Evolutionary conservation across 2,329 filamentous ascomycete species (phyloP).

Genomic region (Sphaerulina musiva): DNA sequence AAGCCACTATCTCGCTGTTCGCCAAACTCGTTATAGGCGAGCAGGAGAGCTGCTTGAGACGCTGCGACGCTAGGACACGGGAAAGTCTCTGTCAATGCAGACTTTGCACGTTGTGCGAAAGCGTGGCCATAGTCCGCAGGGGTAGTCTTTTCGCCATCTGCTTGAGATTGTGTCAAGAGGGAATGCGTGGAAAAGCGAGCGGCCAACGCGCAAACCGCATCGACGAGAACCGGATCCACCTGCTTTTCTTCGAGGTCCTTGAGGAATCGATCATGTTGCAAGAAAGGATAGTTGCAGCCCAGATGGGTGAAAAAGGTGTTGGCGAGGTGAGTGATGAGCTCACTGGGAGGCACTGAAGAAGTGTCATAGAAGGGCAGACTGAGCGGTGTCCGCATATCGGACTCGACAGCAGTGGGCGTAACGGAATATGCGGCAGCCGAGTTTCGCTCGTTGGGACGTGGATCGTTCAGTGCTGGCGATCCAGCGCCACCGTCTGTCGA

Average conservation of each 20-base stretch:
- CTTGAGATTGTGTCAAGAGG: slow-evolving; percentile 39
- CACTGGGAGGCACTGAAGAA: slow-evolving; percentile 63
- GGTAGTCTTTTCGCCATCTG: slow-evolving; percentile 40
- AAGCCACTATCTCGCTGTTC: slow-evolving; percentile 81
- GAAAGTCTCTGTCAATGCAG: slow-evolving; percentile 75
- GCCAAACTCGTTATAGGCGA: slow-evolving; percentile 86
- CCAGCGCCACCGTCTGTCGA: slow-evolving; percentile 39
- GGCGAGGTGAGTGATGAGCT: slow-evolving; percentile 68
- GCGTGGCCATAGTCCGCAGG: slow-evolving; percentile 65
- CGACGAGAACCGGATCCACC: slow-evolving; percentile 76
- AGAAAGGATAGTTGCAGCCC: slow-evolving; percentile 79
- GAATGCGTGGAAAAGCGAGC: slow-evolving; percentile 67
- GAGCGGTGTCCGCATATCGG: slow-evolving; percentile 40
- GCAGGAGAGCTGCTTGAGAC: slow-evolving; percentile 73
- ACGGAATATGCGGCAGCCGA: slow-evolving; percentile 21
- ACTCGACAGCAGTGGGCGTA: slow-evolving; percentile 26
- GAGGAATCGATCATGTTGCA: slow-evolving; percentile 66
- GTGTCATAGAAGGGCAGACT: slow-evolving; percentile 67
- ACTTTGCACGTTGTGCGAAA: slow-evolving; percentile 75
- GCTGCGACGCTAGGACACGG: slow-evolving; percentile 75
- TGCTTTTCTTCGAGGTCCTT: slow-evolving; percentile 72
- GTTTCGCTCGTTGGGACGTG: slow-evolving; percentile 15
- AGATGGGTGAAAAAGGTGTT: slow-evolving; percentile 76
- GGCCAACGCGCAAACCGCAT: slow-evolving; percentile 75
- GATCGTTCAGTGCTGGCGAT: slow-evolving; percentile 25